A percentile compares a stretch with the other conserved stretches of the same genome.
These are phyloP conservation scores for Laetiporus sulphureus DNA, from an alignment of 1,284 basidiomycete genomes.

Conservation along the genomic window DNA sequence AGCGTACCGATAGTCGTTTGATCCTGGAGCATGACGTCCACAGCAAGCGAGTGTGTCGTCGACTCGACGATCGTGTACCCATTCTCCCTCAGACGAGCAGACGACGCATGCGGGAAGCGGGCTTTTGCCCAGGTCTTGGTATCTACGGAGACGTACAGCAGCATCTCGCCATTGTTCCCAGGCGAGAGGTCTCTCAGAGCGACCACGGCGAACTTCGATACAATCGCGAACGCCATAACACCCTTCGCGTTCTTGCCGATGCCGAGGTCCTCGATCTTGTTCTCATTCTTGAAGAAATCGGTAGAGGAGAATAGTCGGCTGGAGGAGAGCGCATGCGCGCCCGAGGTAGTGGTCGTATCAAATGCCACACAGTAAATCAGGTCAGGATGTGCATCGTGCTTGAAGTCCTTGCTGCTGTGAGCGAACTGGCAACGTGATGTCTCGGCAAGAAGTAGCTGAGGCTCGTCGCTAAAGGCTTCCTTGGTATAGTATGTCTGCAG, in stretches of 20 bases:
- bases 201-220: slow-evolving; percentile 86
- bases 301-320: slow-evolving; percentile 74
- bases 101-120: slow-evolving; percentile 81
- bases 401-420: slow-evolving; percentile 74
- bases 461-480: slow-evolving; percentile 64
- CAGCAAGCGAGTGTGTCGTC: slow-evolving; percentile 86
- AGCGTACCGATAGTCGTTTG: slow-evolving; percentile 77
- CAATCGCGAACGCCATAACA: slow-evolving; percentile 84
- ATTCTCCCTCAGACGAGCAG: slow-evolving; percentile 76
- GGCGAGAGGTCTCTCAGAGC: slow-evolving; percentile 65
- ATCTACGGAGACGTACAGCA: slow-evolving; percentile 81
- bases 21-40: slow-evolving; percentile 86
- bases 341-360: slow-evolving; percentile 48
- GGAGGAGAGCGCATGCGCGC: slow-evolving; percentile 51
- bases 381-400: slow-evolving; percentile 63
- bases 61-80: slow-evolving; percentile 96
- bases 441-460: slow-evolving; percentile 57
- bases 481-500: slow-evolving; percentile 78
- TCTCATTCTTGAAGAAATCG: slow-evolving; percentile 72
- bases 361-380: slow-evolving; percentile 86
- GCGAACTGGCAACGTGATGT: slow-evolving; percentile 82
- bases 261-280: slow-evolving; percentile 73
- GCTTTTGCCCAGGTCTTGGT: slow-evolving; percentile 78
- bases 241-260: slow-evolving; percentile 80
- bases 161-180: slow-evolving; percentile 59